Evolutionary conservation across 495 filamentous ascomycete genomes (phyloP).

Genomic region (Terfezia boudieri): DNA sequence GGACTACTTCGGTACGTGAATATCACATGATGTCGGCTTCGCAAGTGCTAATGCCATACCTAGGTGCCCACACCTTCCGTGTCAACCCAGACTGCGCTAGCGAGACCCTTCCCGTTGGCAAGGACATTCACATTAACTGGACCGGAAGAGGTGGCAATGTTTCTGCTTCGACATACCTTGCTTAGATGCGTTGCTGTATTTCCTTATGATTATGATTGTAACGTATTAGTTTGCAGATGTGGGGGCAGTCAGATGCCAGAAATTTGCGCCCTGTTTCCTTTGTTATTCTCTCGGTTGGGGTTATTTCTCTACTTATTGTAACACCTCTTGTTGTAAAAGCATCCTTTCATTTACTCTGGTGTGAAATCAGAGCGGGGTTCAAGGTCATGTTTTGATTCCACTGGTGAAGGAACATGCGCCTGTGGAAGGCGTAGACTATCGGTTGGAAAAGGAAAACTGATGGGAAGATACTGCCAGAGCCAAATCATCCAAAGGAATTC

Average conservation of each 20-base stretch:
- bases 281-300: too few species aligned
- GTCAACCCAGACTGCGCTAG: conserved; percentile 82
- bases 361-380: too few species aligned
- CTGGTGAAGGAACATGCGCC: too few species aligned
- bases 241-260: background rate
- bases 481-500: too few species aligned
- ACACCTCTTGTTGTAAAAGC: too few species aligned
- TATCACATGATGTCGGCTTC: background rate
- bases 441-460: too few species aligned
- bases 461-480: too few species aligned
- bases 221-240: background rate
- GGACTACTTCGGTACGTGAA: conserved; percentile 58
- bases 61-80: conserved; percentile 86
- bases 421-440: too few species aligned
- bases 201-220: background rate
- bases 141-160: conserved; percentile 93
- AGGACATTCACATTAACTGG: conserved; percentile 99
- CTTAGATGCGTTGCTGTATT: conserved; percentile 31
- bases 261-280: too few species aligned
- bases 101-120: conserved; percentile 60
- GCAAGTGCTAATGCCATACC: background rate
- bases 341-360: too few species aligned
- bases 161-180: conserved; percentile 89
- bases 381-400: too few species aligned
- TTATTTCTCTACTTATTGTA: too few species aligned